Percentiles rank a stretch among this genome's conserved stretches.
Evolutionary conservation across 2,329 filamentous ascomycete genomes (phyloP).

Genomic region (Diaporthe caulivora): DNA sequence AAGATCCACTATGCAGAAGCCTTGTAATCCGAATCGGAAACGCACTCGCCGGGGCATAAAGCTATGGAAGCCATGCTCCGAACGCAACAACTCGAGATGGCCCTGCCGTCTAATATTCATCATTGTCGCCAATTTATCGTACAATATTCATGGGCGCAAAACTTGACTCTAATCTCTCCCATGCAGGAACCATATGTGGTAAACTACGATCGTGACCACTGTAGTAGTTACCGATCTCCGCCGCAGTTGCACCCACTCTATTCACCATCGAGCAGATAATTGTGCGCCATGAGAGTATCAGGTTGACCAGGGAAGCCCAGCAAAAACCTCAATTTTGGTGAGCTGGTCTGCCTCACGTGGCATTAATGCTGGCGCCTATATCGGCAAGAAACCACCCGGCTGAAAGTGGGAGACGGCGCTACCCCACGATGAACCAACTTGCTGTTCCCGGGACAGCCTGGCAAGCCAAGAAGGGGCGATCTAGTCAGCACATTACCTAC

Average conservation of each 20-base stretch:
- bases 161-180: background rate
- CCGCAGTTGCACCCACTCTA: no score
- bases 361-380: background rate
- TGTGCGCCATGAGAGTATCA: background rate
- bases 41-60: background rate
- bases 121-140: background rate
- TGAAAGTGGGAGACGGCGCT: background rate
- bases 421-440: background rate
- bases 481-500: background rate
- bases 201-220: background rate
- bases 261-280: background rate
- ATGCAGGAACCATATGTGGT: background rate
- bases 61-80: background rate
- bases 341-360: conserved; percentile 1
- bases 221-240: background rate
- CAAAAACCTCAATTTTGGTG: background rate
- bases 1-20: background rate
- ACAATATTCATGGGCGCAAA: background rate
- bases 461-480: background rate
- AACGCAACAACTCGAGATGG: background rate
- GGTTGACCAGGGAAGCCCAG: background rate
- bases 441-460: background rate
- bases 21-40: background rate
- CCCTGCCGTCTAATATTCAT: background rate
- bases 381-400: background rate